These are phyloP conservation scores for Solanum aculeatissimum DNA, from an alignment of 305 asterid genomes.

Conservation along the genomic window DNA sequence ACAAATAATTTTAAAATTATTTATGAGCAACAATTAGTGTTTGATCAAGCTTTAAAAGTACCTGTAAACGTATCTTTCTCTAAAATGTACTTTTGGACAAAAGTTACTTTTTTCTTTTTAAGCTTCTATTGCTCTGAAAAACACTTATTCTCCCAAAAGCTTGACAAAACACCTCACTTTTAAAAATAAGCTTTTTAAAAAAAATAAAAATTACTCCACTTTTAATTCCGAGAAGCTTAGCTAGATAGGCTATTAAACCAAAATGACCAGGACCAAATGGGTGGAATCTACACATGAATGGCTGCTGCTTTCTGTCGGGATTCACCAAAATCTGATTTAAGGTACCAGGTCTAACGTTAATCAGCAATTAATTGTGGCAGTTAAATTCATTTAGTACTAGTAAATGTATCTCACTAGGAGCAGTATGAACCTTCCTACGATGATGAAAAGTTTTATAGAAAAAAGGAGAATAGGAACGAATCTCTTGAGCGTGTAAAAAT, in stretches of 20 bases:
- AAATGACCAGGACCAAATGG: neutral
- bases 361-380: neutral
- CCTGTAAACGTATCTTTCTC: neutral
- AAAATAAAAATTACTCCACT: too few species aligned
- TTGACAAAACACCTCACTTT: too few species aligned
- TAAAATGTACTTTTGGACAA: too few species aligned
- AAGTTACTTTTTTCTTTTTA: too few species aligned
- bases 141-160: too few species aligned
- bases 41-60: neutral
- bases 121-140: too few species aligned
- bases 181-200: too few species aligned
- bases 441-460: neutral
- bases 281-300: neutral
- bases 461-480: neutral
- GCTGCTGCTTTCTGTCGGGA: neutral
- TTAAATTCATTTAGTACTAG: neutral
- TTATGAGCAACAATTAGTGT: neutral
- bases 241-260: neutral
- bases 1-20: neutral
- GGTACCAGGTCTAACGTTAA: neutral
- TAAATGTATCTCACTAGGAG: neutral
- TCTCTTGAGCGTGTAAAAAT: slow-evolving; percentile 5
- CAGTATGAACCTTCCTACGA: neutral
- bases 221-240: too few species aligned
- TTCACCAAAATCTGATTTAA: neutral